phyloP scores from a whole-genome alignment of 257 asterid species.

The Przewalskia tangutica region DNA sequence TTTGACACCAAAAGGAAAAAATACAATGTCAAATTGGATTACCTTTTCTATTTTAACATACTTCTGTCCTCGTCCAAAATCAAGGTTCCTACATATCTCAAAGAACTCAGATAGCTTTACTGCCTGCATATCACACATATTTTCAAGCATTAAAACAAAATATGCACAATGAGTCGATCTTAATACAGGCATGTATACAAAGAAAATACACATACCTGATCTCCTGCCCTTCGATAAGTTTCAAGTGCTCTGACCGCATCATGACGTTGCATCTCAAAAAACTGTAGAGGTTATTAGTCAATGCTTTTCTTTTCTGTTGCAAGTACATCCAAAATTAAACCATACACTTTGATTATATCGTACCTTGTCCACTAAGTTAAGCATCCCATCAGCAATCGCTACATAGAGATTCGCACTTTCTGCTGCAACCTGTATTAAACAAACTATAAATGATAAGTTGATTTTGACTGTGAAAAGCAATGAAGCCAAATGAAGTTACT shows the following conservation, averaged over 20 bases:
- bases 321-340: background rate
- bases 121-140: conserved; percentile 34
- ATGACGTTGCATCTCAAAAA: conserved; percentile 61
- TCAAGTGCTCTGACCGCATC: conserved; percentile 75
- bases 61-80: conserved; percentile 58
- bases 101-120: conserved; percentile 57
- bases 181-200: background rate
- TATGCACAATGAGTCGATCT: background rate
- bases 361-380: conserved; percentile 81
- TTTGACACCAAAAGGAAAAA: background rate
- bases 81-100: conserved; percentile 67
- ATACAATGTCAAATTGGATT: background rate
- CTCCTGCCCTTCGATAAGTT: conserved; percentile 53
- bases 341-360: background rate
- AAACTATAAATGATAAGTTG: conserved; percentile 5
- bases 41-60: conserved; percentile 72
- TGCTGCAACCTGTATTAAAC: conserved; percentile 50
- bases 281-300: conserved; percentile 30
- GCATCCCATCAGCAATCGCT: conserved; percentile 71
- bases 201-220: conserved; percentile 35
- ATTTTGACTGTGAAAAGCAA: background rate
- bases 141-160: background rate
- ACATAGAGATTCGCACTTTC: conserved; percentile 78
- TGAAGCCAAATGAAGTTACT: conserved; percentile 6
- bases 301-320: background rate